Evolutionary conservation across 2,329 filamentous ascomycete genomes (phyloP).

Genomic region (Paecilomyces niveus): DNA sequence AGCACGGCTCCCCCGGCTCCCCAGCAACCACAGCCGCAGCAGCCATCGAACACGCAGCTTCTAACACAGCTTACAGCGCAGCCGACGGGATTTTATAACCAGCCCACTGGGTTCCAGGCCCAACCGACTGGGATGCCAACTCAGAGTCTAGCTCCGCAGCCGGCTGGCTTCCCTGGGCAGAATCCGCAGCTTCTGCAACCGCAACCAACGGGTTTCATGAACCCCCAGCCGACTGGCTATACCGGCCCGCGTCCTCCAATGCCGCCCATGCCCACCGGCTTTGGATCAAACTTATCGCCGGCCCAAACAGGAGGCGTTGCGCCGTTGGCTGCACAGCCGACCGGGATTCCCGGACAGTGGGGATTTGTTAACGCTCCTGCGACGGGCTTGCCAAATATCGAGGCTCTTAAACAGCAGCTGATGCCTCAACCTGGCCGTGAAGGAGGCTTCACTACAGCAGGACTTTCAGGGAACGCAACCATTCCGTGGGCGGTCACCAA

Average conservation of each 20-base stretch:
- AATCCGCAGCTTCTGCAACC: constrained; percentile 54
- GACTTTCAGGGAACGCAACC: constrained; percentile 85
- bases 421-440: constrained; percentile 96
- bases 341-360: constrained; percentile 89
- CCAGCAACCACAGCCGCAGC: constrained; percentile 62
- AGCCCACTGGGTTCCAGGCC: constrained; percentile 63
- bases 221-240: constrained; percentile 70
- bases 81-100: constrained; percentile 45
- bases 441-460: constrained; percentile 74
- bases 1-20: constrained; percentile 43
- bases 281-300: constrained; percentile 56
- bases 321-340: constrained; percentile 83
- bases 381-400: constrained; percentile 85
- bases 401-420: constrained; percentile 85
- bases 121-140: constrained; percentile 42
- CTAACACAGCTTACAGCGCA: constrained; percentile 51
- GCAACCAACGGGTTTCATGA: constrained; percentile 65
- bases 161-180: constrained; percentile 37
- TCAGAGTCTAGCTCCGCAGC: constrained; percentile 32
- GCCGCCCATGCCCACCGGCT: constrained; percentile 71
- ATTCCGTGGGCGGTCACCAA: constrained; percentile 99
- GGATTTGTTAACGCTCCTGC: constrained; percentile 94
- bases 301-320: constrained; percentile 58
- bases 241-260: constrained; percentile 72
- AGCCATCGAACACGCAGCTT: constrained; percentile 61